phyloP scores from a whole-genome alignment of 202 grass and related monocot genomes.

The Panicum virgatum region DNA sequence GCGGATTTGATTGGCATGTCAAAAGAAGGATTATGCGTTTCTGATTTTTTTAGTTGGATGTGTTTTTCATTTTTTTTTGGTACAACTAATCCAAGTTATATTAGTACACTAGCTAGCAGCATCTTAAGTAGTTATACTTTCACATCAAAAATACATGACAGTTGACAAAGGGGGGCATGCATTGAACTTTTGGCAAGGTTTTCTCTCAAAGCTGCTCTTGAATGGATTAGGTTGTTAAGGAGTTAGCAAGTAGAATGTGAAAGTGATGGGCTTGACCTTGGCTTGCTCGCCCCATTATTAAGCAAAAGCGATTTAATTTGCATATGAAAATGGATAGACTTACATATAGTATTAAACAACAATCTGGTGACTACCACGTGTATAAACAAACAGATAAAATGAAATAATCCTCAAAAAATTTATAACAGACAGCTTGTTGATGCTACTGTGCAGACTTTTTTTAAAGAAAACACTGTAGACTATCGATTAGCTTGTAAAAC shows the following conservation, averaged over 20 bases:
- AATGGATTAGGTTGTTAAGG: slow-evolving; percentile 39
- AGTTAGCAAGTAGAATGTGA: slow-evolving; percentile 13
- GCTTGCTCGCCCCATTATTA: neutral
- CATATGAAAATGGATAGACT: neutral
- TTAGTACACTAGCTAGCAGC: neutral
- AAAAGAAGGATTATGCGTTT: neutral
- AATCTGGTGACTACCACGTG: neutral
- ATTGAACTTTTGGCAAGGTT: neutral
- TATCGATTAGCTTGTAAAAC: neutral
- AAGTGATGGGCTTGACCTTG: slow-evolving; percentile 16
- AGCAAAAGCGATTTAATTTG: neutral
- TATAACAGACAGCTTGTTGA: neutral
- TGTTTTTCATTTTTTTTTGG: neutral
- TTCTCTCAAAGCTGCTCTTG: slow-evolving; percentile 13
- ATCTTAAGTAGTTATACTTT: slow-evolving; percentile 13
- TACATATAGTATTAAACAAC: neutral
- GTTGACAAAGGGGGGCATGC: slow-evolving; percentile 8
- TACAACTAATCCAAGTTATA: neutral
- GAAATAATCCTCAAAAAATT: neutral
- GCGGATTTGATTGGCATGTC: neutral
- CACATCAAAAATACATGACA: slow-evolving; percentile 1
- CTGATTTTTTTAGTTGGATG: neutral
- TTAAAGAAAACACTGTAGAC: too few species aligned
- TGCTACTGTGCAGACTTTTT: too few species aligned
- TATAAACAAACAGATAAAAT: neutral